Conservation (phyloP, 805 yeast species). For the Saturnispora diversa region DNA sequence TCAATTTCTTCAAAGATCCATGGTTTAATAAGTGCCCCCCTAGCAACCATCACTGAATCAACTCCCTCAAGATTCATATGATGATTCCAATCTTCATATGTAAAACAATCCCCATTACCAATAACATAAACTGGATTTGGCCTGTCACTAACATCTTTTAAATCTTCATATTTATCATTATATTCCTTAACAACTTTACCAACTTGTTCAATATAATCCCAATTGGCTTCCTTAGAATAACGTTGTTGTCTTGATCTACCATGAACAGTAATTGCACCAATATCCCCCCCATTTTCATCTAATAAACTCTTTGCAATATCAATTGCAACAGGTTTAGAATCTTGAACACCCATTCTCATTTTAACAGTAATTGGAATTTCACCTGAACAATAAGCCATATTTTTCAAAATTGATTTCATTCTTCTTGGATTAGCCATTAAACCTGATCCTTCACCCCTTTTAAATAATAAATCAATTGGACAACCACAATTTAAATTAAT, state of each 20-base stretch:
- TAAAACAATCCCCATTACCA: constrained; percentile 92
- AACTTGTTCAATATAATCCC: constrained; percentile 78
- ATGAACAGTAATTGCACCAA: constrained; percentile 86
- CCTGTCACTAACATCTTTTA: constrained; percentile 49
- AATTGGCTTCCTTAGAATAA: constrained; percentile 83
- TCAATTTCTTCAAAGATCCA: constrained; percentile 98
- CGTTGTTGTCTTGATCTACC: constrained; percentile 97
- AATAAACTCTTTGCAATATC: constrained; percentile 62
- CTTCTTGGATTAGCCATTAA: constrained; percentile 83
- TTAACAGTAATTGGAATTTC: constrained; percentile 89
- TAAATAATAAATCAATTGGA: constrained; percentile 89
- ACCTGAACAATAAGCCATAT: constrained; percentile 85
- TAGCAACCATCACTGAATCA: constrained; percentile 94
- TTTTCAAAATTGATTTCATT: constrained; percentile 66
- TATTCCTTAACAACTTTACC: constrained; percentile 59
- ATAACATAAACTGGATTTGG: constrained; percentile 64
- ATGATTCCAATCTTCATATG: constrained; percentile 80
- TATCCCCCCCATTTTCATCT: constrained; percentile 55
- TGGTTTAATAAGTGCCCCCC: constrained; percentile 96
- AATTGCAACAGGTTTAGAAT: constrained; percentile 81
- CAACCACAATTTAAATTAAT: constrained; percentile 93
- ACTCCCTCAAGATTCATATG: constrained; percentile 59
- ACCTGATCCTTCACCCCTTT: constrained; percentile 95
- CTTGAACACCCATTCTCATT: constrained; percentile 85
- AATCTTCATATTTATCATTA: constrained; percentile 46